phyloP scores from a whole-genome alignment of 106 monocot species.

The Apostasia shenzhenica region DNA sequence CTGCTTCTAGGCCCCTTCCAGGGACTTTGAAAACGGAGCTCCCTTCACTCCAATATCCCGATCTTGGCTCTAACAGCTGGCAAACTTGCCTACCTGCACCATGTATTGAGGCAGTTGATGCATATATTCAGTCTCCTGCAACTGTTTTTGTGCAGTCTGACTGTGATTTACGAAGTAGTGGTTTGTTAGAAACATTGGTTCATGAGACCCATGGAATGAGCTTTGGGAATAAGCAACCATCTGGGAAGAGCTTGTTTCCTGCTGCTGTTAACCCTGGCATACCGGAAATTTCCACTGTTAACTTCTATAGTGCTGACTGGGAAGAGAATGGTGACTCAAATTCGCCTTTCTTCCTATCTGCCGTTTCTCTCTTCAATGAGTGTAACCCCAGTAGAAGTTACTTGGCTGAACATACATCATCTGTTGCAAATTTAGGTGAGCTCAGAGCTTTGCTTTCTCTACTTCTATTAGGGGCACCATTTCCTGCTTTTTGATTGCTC shows the following conservation, averaged over 20 bases:
- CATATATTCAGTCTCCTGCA: slow-evolving; percentile 21
- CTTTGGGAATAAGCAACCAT: slow-evolving; percentile 12
- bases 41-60: slow-evolving; percentile 98
- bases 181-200: slow-evolving; percentile 50
- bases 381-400: slow-evolving; percentile 20
- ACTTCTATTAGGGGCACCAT: background rate
- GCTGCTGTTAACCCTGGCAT: slow-evolving; percentile 3
- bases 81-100: slow-evolving; percentile 12
- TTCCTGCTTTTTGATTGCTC: background rate
- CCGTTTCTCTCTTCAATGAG: slow-evolving; percentile 28
- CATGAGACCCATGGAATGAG: slow-evolving; percentile 26
- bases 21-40: slow-evolving; percentile 80
- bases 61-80: slow-evolving; percentile 12
- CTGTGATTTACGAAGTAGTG: slow-evolving; percentile 25
- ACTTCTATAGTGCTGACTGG: slow-evolving; percentile 6
- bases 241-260: slow-evolving; percentile 31
- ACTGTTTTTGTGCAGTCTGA: slow-evolving; percentile 23
- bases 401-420: slow-evolving; percentile 9
- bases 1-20: slow-evolving; percentile 42
- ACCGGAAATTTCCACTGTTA: background rate
- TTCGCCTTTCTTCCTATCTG: slow-evolving; percentile 16
- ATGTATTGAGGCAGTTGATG: slow-evolving; percentile 12
- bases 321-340: slow-evolving; percentile 15
- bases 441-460: slow-evolving; percentile 2
- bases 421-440: slow-evolving; percentile 18